Conservation (phyloP, 352 stramenopile genomes). For the Peronospora tabacina region DNA sequence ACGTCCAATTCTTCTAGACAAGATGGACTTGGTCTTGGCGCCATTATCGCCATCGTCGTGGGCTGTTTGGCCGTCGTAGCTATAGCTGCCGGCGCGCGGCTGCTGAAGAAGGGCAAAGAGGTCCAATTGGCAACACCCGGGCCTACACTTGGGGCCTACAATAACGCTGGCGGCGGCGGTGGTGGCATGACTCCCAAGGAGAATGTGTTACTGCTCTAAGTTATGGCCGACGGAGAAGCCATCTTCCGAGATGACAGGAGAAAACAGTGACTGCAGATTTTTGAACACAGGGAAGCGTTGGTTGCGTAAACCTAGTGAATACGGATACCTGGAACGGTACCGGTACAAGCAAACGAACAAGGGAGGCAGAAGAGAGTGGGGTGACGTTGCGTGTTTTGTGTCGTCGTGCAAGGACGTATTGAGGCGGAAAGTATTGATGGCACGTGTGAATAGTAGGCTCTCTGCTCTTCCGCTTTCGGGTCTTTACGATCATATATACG, state of each 20-base stretch:
- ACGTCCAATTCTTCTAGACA: background rate
- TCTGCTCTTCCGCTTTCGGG: slow-evolving; percentile 10
- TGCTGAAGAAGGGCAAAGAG: slow-evolving; percentile 66
- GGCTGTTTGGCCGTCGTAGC: slow-evolving; percentile 66
- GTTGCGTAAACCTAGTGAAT: slow-evolving; percentile 17
- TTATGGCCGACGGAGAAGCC: slow-evolving; percentile 30
- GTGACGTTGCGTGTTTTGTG: slow-evolving; percentile 23
- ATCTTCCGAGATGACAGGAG: slow-evolving; percentile 14
- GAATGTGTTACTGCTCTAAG: slow-evolving; percentile 76
- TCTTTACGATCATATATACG: slow-evolving; percentile 14
- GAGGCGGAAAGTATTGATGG: slow-evolving; percentile 9
- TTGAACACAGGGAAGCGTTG: slow-evolving; percentile 21
- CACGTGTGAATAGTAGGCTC: slow-evolving; percentile 29
- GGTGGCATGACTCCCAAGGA: slow-evolving; percentile 75
- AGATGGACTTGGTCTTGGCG: slow-evolving; percentile 25
- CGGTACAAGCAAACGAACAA: slow-evolving; percentile 9
- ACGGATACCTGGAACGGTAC: slow-evolving; percentile 12
- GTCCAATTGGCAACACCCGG: slow-evolving; percentile 40
- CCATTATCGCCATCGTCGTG: slow-evolving; percentile 56
- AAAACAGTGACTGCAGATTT: slow-evolving; percentile 33
- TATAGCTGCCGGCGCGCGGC: slow-evolving; percentile 51
- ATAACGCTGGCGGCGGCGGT: slow-evolving; percentile 35
- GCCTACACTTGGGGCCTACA: slow-evolving; percentile 45
- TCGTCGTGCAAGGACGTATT: slow-evolving; percentile 19
- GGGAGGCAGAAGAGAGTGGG: slow-evolving; percentile 5